Conservation (phyloP, 2,329 filamentous ascomycete genomes). For the Aspergillus fumigatus region DNA sequence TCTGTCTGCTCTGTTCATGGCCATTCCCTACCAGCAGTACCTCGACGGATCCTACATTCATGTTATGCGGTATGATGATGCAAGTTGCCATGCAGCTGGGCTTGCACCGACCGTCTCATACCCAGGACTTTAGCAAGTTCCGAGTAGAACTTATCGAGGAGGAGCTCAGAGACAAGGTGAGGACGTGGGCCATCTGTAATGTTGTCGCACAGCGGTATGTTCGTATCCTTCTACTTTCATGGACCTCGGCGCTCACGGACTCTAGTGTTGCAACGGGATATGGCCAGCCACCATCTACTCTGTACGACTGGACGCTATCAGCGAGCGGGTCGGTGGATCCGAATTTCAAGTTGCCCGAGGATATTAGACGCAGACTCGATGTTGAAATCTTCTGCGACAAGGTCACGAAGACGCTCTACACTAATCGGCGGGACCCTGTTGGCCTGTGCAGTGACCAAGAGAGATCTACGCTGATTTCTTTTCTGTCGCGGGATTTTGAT, state of each 20-base stretch:
- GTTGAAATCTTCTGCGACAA: slow-evolving; percentile 58
- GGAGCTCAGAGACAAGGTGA: slow-evolving; percentile 59
- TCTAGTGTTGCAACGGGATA: slow-evolving; percentile 61
- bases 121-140: slow-evolving; percentile 53
- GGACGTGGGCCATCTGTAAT: slow-evolving; percentile 66
- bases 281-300: slow-evolving; percentile 60
- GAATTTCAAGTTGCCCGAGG: slow-evolving; percentile 48
- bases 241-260: slow-evolving; percentile 1
- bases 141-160: slow-evolving; percentile 54
- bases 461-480: slow-evolving; percentile 40
- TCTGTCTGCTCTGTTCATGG: slow-evolving; percentile 62
- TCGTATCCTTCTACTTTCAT: background rate
- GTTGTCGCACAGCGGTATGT: slow-evolving; percentile 61
- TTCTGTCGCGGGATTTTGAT: slow-evolving; percentile 45
- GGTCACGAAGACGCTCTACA: slow-evolving; percentile 54
- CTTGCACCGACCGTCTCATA: slow-evolving; percentile 59
- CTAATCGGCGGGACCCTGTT: slow-evolving; percentile 52
- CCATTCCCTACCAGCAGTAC: slow-evolving; percentile 61
- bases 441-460: slow-evolving; percentile 45
- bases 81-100: slow-evolving; percentile 65
- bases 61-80: slow-evolving; percentile 63
- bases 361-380: slow-evolving; percentile 49
- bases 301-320: slow-evolving; percentile 56
- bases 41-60: slow-evolving; percentile 61
- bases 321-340: slow-evolving; percentile 40